Percentiles rank a stretch among this genome's conserved stretches.
Conservation (phyloP, 176 grass and related monocot genomes). For the Thalia dealbata region DNA sequence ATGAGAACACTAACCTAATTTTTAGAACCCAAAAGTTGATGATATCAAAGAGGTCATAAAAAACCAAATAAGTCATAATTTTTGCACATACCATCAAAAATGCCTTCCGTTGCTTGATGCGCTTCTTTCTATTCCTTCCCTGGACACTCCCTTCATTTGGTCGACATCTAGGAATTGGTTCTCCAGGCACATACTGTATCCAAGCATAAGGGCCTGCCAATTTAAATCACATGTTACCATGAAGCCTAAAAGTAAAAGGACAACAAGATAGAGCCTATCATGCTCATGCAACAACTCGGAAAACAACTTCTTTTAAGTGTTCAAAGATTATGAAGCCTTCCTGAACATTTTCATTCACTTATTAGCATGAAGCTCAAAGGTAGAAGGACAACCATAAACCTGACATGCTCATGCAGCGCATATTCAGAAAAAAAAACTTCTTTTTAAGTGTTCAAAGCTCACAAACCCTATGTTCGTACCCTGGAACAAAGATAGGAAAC, state of each 20-base stretch:
- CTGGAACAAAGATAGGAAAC: neutral
- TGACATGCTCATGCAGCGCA: neutral
- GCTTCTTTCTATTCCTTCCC: constrained; percentile 39
- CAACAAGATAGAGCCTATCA: neutral
- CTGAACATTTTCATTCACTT: neutral
- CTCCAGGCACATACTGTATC: constrained; percentile 44
- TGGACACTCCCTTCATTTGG: constrained; percentile 43
- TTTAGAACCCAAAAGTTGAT: too few relatives aligned
- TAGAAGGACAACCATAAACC: neutral
- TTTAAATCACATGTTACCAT: constrained; percentile 1
- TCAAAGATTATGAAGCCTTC: too few relatives aligned
- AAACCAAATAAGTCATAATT: neutral
- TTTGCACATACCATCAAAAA: constrained; percentile 27
- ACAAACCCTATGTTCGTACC: neutral
- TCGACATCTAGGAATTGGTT: constrained; percentile 33
- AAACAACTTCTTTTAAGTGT: neutral
- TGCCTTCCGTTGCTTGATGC: constrained; percentile 31
- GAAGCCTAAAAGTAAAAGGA: neutral
- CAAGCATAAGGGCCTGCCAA: constrained; percentile 37
- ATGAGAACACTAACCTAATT: too few relatives aligned
- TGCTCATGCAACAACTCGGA: neutral
- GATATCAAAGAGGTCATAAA: neutral
- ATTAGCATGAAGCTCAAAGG: neutral
- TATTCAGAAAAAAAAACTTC: neutral
- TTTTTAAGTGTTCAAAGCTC: neutral